phyloP scores from a whole-genome alignment of 2,329 filamentous ascomycete genomes.

The Phoma sp. region DNA sequence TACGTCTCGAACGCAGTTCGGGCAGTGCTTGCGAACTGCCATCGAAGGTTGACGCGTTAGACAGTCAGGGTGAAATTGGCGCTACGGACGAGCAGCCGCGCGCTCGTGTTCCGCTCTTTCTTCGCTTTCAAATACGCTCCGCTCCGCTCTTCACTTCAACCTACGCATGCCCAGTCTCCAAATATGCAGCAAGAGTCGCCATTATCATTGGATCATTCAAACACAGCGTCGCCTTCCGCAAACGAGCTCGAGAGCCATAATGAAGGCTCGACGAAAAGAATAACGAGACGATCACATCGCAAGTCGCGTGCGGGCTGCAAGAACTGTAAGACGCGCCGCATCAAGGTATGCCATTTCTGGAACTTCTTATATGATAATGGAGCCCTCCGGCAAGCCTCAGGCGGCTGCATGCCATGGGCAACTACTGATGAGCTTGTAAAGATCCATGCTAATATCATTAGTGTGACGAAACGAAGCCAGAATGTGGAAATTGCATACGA shows the following conservation, averaged over 20 bases:
- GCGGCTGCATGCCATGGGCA: too few relatives aligned
- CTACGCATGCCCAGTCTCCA: background rate
- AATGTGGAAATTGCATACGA: conserved; percentile 32
- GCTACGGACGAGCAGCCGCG: background rate
- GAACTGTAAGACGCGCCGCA: conserved; percentile 36
- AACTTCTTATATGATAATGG: too few relatives aligned
- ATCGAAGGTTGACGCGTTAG: background rate
- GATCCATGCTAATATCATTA: conserved; percentile 5
- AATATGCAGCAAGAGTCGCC: conserved; percentile 28
- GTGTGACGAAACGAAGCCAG: conserved; percentile 40
- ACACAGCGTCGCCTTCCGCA: conserved; percentile 9
- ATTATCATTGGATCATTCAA: conserved; percentile 11
- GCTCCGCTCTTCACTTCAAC: background rate
- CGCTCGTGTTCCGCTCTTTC: conserved; percentile 14
- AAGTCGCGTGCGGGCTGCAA: conserved; percentile 39
- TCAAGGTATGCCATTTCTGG: conserved; percentile 29
- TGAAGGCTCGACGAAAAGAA: conserved; percentile 18
- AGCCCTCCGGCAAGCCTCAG: background rate
- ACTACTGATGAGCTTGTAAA: background rate
- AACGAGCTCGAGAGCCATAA: conserved; percentile 10
- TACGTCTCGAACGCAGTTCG: background rate
- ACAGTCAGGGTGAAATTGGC: background rate
- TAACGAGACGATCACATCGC: conserved; percentile 33
- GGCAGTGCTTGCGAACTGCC: conserved; percentile 3
- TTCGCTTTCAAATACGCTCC: conserved; percentile 16